Base-by-base conservation (phyloP, 768 basidiomycete genomes). In the Dentipellis sp. region DNA sequence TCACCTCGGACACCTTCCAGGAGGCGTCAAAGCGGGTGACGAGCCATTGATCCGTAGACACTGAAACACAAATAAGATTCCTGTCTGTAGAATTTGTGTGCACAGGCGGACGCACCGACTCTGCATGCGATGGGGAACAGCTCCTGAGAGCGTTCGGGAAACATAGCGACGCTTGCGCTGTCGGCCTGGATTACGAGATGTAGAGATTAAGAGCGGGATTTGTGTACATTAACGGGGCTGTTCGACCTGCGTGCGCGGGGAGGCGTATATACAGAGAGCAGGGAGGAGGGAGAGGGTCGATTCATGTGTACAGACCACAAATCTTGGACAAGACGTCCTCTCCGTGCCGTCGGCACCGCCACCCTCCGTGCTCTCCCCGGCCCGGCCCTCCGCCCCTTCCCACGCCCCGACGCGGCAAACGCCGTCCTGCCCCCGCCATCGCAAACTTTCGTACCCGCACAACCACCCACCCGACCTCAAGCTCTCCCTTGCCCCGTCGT, bases 41-140 rank as follows among this genome's bases (percentile, higher is more conserved):
- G 48, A 88, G 71, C 86, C 87, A 90, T 69, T 87, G 86, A 67
- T 90, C 88, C 61, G 82, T 78, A 0, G 83, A 79, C 21, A 89
- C 86, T 68, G 54, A 2, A 29, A 37, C 16, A 35, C 12, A 47
- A 35, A 36, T 47, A 14, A 45, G n/a, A 35, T 35, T 7, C 9
- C 14, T 51, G 21, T 10, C 35, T 23, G 36, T 1, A 16, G 17
- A 36, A 22, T 29, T 29, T 6, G 6, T 9, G 22, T 10, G 39
- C 3, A 37, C 7, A 36, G n/a, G n/a, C 48, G 39, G 5, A 69
- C 80, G 59, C 61, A 84, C 82, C 73, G 64, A 80, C 78, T 66
- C 82, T 73, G 66, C 82, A 84, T 1, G 79, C 76, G 35, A 83
- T 65, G 8, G 78, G 71, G 39, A 82, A 42, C n/a, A 56, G 56